These are phyloP conservation scores for Tulasnella sp. DNA, from an alignment of 768 basidiomycete species.

Conservation along the genomic window DNA sequence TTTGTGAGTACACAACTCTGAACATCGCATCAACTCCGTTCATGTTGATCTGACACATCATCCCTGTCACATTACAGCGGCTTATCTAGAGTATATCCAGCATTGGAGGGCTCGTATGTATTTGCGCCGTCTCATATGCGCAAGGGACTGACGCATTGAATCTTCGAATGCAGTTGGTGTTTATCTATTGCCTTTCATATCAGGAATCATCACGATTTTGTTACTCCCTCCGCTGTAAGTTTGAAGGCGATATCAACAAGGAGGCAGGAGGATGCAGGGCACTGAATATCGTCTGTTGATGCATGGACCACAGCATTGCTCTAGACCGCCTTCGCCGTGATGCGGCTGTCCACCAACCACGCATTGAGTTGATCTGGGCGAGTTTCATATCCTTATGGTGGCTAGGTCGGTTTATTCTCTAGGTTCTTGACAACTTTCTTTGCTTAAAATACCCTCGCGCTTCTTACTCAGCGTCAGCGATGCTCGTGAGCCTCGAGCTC, in stretches of 20 bases:
- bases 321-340: constrained; percentile 10
- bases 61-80: neutral
- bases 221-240: neutral
- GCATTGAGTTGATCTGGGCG: constrained; percentile 9
- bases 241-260: neutral
- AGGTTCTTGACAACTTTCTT: neutral
- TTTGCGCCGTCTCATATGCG: too few species aligned
- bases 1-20: neutral
- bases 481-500: constrained; percentile 6
- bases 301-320: neutral
- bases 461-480: constrained; percentile 1
- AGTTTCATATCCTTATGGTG: neutral
- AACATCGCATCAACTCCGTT: too few species aligned
- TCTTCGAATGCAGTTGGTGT: neutral
- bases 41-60: neutral
- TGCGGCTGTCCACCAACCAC: constrained; percentile 12
- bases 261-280: too few species aligned
- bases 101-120: constrained; percentile 8
- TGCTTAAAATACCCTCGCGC: neutral
- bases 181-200: constrained; percentile 3
- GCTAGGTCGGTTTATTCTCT: constrained; percentile 3
- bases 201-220: neutral
- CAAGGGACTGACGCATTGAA: too few species aligned
- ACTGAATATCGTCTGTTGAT: too few species aligned
- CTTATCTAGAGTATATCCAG: constrained; percentile 12